Conservation (phyloP, 768 basidiomycete genomes). For the Leccinum subgranulosum region DNA sequence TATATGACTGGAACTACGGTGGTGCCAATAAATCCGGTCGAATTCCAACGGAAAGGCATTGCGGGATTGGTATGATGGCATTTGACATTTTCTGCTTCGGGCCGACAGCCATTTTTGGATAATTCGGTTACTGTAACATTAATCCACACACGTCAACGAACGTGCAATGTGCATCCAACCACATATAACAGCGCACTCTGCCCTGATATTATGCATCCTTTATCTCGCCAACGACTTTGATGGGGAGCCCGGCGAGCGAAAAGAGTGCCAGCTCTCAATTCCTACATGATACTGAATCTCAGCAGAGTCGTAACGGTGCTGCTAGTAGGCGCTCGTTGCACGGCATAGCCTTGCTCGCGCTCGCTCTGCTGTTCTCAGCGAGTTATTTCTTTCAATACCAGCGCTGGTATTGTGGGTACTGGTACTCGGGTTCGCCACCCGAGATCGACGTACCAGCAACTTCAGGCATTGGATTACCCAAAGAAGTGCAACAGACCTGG, state of each 20-base stretch:
- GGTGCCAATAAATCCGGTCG: background rate
- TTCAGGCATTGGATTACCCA: constrained; percentile 8
- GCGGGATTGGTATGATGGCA: too few species aligned
- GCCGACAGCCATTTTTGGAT: constrained; percentile 6
- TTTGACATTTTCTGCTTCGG: too few species aligned
- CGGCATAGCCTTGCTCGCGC: constrained; percentile 3
- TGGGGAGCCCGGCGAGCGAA: background rate
- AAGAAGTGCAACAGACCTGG: constrained; percentile 41
- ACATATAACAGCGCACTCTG: constrained; percentile 6
- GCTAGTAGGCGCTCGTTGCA: constrained; percentile 4
- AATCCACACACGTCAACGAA: constrained; percentile 23
- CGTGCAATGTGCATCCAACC: constrained; percentile 25
- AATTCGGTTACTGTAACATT: too few species aligned
- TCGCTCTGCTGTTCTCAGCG: constrained; percentile 14
- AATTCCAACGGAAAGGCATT: background rate
- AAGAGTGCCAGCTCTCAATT: background rate
- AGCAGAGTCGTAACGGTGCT: background rate
- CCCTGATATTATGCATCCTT: background rate
- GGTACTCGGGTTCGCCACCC: background rate
- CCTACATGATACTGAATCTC: background rate
- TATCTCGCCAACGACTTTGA: constrained; percentile 4
- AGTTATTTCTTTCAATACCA: constrained; percentile 11
- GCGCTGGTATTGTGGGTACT: constrained; percentile 3
- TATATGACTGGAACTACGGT: background rate
- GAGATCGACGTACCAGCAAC: background rate